A percentile compares a stretch with the other conserved stretches of the same genome.
Conservation (phyloP, 345 rosid genomes). For the Ceriops tagal region DNA sequence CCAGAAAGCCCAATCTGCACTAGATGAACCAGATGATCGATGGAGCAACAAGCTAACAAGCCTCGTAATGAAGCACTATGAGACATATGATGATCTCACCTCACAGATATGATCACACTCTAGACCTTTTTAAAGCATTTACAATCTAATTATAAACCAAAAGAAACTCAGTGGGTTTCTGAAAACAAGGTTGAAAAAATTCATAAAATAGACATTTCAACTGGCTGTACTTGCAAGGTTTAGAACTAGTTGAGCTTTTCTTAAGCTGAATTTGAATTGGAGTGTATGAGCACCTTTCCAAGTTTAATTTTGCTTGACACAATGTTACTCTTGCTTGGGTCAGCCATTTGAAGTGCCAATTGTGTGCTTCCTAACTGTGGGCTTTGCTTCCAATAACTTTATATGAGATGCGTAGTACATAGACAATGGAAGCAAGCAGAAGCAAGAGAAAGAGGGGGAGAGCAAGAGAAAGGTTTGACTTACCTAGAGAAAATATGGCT, state of each 20-base stretch:
- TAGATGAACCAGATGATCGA: not conserved
- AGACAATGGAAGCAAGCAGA: not conserved
- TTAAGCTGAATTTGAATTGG: not conserved
- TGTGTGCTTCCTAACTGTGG: not conserved
- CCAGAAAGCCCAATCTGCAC: not conserved
- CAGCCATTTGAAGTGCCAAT: not conserved
- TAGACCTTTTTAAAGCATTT: too few species aligned
- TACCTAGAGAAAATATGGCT: slow-evolving; percentile 75
- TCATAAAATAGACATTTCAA: too few species aligned
- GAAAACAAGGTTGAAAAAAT: too few species aligned
- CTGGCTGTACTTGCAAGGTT: too few species aligned
- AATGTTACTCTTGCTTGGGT: not conserved
- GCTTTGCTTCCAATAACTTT: not conserved
- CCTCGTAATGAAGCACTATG: too few species aligned
- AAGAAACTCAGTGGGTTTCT: too few species aligned
- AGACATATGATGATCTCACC: too few species aligned
- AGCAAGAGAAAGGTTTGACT: slow-evolving; percentile 1
- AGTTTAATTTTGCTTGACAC: not conserved
- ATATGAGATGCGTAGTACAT: not conserved
- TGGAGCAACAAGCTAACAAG: too few species aligned
- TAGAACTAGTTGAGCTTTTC: too few species aligned
- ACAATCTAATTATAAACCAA: too few species aligned
- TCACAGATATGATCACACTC: too few species aligned
- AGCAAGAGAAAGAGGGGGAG: not conserved
- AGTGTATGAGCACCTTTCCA: not conserved